Evolutionary conservation across 2,329 filamentous ascomycete genomes (phyloP).

Genomic region (Byssochlamys sp.): DNA sequence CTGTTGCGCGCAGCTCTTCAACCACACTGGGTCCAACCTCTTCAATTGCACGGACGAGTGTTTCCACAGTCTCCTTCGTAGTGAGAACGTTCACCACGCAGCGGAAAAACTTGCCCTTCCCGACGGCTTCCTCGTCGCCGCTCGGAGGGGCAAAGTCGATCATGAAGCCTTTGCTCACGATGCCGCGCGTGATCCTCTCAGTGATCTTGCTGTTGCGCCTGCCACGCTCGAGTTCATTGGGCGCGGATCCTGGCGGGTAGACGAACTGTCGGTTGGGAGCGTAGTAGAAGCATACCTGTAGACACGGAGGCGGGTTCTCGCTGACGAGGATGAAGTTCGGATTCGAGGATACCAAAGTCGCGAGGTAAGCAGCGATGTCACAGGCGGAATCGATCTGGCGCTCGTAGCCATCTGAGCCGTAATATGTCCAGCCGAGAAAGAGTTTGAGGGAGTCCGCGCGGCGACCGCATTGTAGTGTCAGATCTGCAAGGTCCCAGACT

Average conservation of each 20-base stretch:
- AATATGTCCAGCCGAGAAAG: slow-evolving; percentile 80
- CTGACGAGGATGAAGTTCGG: slow-evolving; percentile 62
- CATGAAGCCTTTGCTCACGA: slow-evolving; percentile 58
- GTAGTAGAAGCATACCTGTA: slow-evolving; percentile 94
- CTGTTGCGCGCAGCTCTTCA: slow-evolving; percentile 10
- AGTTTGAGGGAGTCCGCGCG: slow-evolving; percentile 78
- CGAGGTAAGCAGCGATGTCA: slow-evolving; percentile 59
- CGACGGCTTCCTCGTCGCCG: slow-evolving; percentile 39
- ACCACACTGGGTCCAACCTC: slow-evolving; percentile 33
- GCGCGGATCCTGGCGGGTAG: slow-evolving; percentile 20
- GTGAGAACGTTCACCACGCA: slow-evolving; percentile 59
- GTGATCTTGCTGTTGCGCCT: slow-evolving; percentile 49
- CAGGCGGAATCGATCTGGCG: slow-evolving; percentile 64
- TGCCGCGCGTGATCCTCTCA: slow-evolving; percentile 42
- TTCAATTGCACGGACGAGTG: slow-evolving; percentile 51
- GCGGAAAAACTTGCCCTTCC: slow-evolving; percentile 56
- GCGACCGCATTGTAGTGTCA: slow-evolving; percentile 87
- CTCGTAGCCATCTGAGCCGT: slow-evolving; percentile 66
- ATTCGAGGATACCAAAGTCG: slow-evolving; percentile 45
- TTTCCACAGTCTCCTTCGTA: slow-evolving; percentile 50
- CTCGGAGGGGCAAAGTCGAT: slow-evolving; percentile 53
- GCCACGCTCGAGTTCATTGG: slow-evolving; percentile 26
- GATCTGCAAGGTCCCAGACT: slow-evolving; percentile 79
- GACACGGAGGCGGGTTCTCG: slow-evolving; percentile 68
- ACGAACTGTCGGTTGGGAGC: slow-evolving; percentile 48